Evolutionary conservation across 2,329 filamentous ascomycete genomes (phyloP), one percentile per base, ranked within the genome.

Genomic region (Penicillium sp.): DNA sequence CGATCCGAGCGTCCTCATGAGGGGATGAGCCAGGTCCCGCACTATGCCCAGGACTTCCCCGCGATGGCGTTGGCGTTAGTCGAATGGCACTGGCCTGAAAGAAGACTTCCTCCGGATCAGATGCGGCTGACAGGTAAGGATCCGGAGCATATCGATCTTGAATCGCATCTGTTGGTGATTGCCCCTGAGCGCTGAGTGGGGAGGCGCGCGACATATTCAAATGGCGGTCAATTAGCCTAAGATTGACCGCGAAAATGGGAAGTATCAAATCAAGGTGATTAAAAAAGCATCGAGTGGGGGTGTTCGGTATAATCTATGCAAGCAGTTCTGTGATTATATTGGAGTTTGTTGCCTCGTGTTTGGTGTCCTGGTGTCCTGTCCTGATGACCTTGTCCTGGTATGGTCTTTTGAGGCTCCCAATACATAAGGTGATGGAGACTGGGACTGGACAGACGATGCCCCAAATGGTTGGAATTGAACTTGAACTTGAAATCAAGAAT

Each of bases 101-200:
- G 31, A 70, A 68, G 15, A 67, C 64, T 62, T 78, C 74, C 37
- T 79, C 76, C 3, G 67, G 72, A 56, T 74, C 72, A 10, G 71
- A 71, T 8, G 73, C 68, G 10, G 73, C 68, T 15, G 74, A 73
- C 8, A 78, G 71, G 62, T 76, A 78, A 23, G 74, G 71, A 51
- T 78, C 75, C 50, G 69, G 69, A 54, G 69, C 66, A 45, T 65
- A 69, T 42, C 71, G 62, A 35, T 73, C 67, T 45, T 70, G 71
- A 58, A 74, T 71, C 17, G 64, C 66, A 45, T 68, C 62, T 54
- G 64, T 66, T 37, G 65, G 59, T 17, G 67, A 71, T 23, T 54
- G 55, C 55, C 50, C 50, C 45, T 62, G 59, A 42, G 40, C 47
- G 40, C 64, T 58, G 60, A 59, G 25, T 63, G 66, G 57, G 62